phyloP scores from a whole-genome alignment of 2,329 filamentous ascomycete species.

The Aspergillus oerlinghausenensis region DNA sequence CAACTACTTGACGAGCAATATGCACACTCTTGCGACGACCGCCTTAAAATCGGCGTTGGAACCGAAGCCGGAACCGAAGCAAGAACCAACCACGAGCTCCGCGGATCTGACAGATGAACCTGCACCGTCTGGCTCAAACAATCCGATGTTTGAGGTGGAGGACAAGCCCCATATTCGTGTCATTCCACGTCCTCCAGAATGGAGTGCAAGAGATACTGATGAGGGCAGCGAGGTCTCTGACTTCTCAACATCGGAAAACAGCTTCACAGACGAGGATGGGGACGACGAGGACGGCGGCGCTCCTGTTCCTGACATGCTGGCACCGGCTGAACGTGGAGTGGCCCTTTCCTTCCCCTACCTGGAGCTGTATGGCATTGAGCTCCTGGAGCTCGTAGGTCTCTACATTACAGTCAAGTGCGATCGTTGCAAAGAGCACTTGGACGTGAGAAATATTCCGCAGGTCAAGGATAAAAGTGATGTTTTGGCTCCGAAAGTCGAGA shows the following conservation, averaged over 20 bases:
- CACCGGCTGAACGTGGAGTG: constrained; percentile 61
- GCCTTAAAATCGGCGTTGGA: constrained; percentile 28
- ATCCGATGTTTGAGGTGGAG: constrained; percentile 20
- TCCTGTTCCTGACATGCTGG: constrained; percentile 28
- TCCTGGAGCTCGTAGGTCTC: constrained; percentile 64
- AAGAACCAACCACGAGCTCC: constrained; percentile 5
- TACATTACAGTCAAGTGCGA: constrained; percentile 71
- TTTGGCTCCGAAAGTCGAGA: constrained; percentile 41
- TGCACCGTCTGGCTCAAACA: constrained; percentile 11
- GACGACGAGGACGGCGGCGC: constrained; percentile 38
- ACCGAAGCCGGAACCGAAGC: constrained; percentile 2
- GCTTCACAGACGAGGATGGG: constrained; percentile 41
- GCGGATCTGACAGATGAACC: constrained; percentile 11
- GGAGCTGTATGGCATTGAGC: constrained; percentile 71
- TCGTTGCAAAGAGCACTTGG: constrained; percentile 69
- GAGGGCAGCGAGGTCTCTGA: constrained; percentile 38
- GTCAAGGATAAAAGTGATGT: constrained; percentile 40
- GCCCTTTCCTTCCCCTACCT: constrained; percentile 73
- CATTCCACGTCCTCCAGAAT: constrained; percentile 74
- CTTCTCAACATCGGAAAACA: constrained; percentile 43
- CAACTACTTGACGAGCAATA: constrained; percentile 69
- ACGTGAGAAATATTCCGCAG: constrained; percentile 63
- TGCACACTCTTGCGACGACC: constrained; percentile 62
- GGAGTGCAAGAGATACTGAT: constrained; percentile 45
- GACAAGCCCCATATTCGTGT: constrained; percentile 64